Evolutionary conservation across 1,284 basidiomycete genomes (phyloP).

Genomic region (Amylostereum chailletii): DNA sequence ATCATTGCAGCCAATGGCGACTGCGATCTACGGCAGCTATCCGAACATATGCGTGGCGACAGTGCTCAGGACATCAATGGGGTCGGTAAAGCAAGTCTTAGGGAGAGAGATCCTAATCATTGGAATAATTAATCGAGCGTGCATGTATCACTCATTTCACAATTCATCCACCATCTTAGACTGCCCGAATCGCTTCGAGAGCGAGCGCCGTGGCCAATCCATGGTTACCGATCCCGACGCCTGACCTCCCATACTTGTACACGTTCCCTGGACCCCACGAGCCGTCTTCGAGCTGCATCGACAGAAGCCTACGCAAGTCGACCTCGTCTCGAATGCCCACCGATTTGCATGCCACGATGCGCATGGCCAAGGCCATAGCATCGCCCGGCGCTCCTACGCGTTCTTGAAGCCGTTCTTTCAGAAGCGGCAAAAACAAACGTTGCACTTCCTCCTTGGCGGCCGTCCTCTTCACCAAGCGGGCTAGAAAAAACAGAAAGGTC

Average conservation of each 20-base stretch:
- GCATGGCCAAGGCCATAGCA: constrained; percentile 29
- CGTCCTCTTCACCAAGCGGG: constrained; percentile 29
- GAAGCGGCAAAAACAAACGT: constrained; percentile 22
- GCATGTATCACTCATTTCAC: too few relatives aligned
- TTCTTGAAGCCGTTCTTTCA: constrained; percentile 33
- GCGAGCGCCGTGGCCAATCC: constrained; percentile 27
- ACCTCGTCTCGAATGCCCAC: constrained; percentile 27
- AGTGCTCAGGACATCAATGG: too few relatives aligned
- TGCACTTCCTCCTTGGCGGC: constrained; percentile 25
- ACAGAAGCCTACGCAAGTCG: constrained; percentile 28
- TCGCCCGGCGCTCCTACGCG: constrained; percentile 35
- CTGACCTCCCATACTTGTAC: constrained; percentile 32
- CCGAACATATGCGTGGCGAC: too few relatives aligned
- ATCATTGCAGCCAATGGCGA: too few relatives aligned
- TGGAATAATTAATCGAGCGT: too few relatives aligned
- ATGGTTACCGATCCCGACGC: constrained; percentile 31
- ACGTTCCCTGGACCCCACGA: constrained; percentile 35
- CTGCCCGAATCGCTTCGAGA: constrained; percentile 10
- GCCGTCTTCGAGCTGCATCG: constrained; percentile 33
- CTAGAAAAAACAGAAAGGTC: constrained; percentile 38
- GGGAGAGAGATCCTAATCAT: too few relatives aligned
- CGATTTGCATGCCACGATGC: constrained; percentile 29
- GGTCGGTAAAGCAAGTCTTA: too few relatives aligned
- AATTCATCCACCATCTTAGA: background rate
- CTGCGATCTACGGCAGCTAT: too few relatives aligned